A percentile compares a stretch with the other conserved stretches of the same genome.
phyloP scores from a whole-genome alignment of 164 flowering plant genomes.

The Brasenia schreberi region DNA sequence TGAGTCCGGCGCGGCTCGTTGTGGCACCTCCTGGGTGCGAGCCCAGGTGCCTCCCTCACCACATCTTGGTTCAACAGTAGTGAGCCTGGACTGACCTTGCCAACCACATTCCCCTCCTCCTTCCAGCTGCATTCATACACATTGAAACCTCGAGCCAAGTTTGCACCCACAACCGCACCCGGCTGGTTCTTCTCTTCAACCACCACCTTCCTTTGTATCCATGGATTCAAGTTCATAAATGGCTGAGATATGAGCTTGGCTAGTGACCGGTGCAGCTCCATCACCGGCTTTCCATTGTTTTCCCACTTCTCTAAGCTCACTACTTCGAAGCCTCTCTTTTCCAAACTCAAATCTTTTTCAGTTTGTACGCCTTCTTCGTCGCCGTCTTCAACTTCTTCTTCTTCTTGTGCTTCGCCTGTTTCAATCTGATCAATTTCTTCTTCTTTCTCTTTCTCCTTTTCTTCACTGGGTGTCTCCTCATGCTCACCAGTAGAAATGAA shows the following conservation, averaged over 20 bases:
- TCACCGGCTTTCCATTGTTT: slow-evolving; percentile 11
- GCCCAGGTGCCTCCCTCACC: slow-evolving; percentile 4
- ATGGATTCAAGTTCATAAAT: slow-evolving; percentile 7
- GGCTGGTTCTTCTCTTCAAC: neutral
- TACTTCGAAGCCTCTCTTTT: slow-evolving; percentile 4
- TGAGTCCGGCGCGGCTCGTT: slow-evolving; percentile 41
- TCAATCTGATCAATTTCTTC: slow-evolving; percentile 2
- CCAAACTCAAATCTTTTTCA: neutral
- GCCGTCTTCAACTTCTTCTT: slow-evolving; percentile 3
- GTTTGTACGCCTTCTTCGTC: slow-evolving; percentile 2
- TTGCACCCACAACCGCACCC: neutral
- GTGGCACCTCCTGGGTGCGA: slow-evolving; percentile 23
- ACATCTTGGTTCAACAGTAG: neutral
- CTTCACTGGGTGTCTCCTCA: neutral
- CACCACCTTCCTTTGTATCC: slow-evolving; percentile 19
- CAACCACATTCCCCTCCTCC: slow-evolving; percentile 2
- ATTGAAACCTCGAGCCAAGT: slow-evolving; percentile 29
- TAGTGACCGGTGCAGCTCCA: slow-evolving; percentile 31
- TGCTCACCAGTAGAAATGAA: slow-evolving; percentile 6
- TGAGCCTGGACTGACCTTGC: slow-evolving; percentile 17
- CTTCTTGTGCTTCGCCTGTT: slow-evolving; percentile 9
- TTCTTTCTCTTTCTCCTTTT: neutral
- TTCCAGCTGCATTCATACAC: slow-evolving; percentile 52
- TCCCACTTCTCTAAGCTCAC: neutral
- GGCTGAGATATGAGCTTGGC: slow-evolving; percentile 23